Evolutionary conservation across 805 yeast species (phyloP).

Genomic region (Metschnikowia similis): DNA sequence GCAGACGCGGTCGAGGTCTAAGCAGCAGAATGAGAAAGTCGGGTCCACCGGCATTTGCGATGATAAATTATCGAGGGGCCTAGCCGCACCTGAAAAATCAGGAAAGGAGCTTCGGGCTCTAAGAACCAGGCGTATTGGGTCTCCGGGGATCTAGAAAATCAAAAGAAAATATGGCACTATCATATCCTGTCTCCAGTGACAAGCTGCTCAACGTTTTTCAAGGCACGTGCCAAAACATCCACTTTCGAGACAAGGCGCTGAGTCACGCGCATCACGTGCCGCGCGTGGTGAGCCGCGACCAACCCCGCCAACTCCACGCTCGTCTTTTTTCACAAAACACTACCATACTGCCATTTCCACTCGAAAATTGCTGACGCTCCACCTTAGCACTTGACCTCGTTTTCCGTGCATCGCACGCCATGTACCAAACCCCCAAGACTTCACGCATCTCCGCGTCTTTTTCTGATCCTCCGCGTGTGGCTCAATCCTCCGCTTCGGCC

Average conservation of each 20-base stretch:
- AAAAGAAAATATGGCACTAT: no score
- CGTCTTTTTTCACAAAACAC: neutral
- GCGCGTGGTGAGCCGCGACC: neutral
- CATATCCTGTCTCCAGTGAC: no score
- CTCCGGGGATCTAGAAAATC: no score
- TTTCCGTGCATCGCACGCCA: neutral
- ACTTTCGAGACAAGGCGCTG: neutral
- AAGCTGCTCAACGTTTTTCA: no score
- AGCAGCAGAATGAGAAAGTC: no score
- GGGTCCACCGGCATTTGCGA: no score
- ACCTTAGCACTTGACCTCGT: neutral
- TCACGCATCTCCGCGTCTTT: neutral
- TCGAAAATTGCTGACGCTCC: neutral
- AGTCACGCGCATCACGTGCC: neutral
- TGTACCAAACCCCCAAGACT: neutral
- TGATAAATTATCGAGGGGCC: no score
- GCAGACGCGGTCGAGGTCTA: no score
- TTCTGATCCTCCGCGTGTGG: neutral
- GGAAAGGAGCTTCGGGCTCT: no score
- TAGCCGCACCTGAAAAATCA: no score
- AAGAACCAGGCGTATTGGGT: no score
- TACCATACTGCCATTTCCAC: neutral
- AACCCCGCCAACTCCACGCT: neutral
- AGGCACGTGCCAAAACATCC: no score
- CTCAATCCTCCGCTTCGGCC: neutral